Percentiles rank a stretch among this genome's conserved stretches.
These are phyloP conservation scores for Allium cepa DNA, from an alignment of 106 monocot genomes.

Conservation along the genomic window DNA sequence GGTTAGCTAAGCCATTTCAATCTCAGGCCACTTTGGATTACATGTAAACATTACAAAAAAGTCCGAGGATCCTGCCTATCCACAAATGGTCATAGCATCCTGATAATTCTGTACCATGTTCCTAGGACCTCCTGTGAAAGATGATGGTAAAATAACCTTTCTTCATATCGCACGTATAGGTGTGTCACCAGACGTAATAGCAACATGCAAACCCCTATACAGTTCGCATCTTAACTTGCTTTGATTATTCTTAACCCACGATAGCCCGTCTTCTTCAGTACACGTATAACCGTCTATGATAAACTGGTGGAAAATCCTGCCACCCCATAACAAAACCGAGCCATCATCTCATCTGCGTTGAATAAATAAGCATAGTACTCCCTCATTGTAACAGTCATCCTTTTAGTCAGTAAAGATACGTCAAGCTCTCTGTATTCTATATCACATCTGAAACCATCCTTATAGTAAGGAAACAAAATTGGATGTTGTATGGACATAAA, in stretches of 20 bases:
- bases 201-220: neutral
- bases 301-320: no score
- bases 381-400: no score
- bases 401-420: no score
- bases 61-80: neutral
- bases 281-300: neutral
- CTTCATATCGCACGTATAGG: neutral
- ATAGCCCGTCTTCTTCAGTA: neutral
- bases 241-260: neutral
- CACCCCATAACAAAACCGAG: no score
- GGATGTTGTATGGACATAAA: constrained; percentile 12
- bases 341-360: no score
- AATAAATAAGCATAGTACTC: no score
- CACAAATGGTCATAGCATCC: no score
- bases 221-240: neutral
- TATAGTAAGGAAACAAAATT: no score
- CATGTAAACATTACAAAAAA: neutral
- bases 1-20: neutral
- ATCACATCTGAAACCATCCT: neutral
- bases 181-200: no score
- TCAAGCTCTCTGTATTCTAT: neutral
- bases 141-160: neutral
- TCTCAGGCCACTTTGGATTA: neutral
- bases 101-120: no score
- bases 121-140: neutral